phyloP scores from a whole-genome alignment of 352 stramenopile species.

The Globisporangium acanthophoron region DNA sequence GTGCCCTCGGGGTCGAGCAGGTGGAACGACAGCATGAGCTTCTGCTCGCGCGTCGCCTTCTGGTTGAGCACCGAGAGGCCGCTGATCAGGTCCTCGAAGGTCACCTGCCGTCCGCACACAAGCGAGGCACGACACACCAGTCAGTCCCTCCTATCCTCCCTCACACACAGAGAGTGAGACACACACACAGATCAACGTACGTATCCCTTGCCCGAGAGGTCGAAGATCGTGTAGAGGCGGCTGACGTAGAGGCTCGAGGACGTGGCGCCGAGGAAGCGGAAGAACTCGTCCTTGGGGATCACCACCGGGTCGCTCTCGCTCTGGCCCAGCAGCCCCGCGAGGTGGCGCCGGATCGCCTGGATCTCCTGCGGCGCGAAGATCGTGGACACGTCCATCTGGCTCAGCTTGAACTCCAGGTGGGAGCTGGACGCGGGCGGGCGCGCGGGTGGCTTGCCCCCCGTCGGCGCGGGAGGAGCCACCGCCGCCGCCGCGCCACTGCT shows the following conservation, averaged over 20 bases:
- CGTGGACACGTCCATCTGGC: slow-evolving; percentile 60
- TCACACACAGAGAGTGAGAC: not conserved
- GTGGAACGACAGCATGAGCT: slow-evolving; percentile 84
- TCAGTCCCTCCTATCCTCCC: not conserved
- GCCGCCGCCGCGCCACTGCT: slow-evolving; percentile 1
- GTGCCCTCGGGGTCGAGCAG: slow-evolving; percentile 71
- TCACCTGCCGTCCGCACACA: slow-evolving; percentile 35
- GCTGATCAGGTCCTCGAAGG: slow-evolving; percentile 79
- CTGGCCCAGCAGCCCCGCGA: slow-evolving; percentile 60
- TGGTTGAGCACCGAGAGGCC: slow-evolving; percentile 78
- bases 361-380: slow-evolving; percentile 79
- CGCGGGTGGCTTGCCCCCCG: slow-evolving; percentile 11
- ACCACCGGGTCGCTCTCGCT: slow-evolving; percentile 61
- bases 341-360: slow-evolving; percentile 70
- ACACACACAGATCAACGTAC: slow-evolving; percentile 17
- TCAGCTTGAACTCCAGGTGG: slow-evolving; percentile 63
- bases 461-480: slow-evolving; percentile 10
- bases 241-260: slow-evolving; percentile 79
- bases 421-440: slow-evolving; percentile 24
- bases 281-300: slow-evolving; percentile 85
- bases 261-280: slow-evolving; percentile 69
- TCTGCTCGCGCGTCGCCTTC: slow-evolving; percentile 82
- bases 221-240: slow-evolving; percentile 84
- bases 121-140: not conserved
- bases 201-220: slow-evolving; percentile 70